These are phyloP conservation scores for Westerdykella sp. DNA, from an alignment of 2,329 filamentous ascomycete species.

Conservation along the genomic window DNA sequence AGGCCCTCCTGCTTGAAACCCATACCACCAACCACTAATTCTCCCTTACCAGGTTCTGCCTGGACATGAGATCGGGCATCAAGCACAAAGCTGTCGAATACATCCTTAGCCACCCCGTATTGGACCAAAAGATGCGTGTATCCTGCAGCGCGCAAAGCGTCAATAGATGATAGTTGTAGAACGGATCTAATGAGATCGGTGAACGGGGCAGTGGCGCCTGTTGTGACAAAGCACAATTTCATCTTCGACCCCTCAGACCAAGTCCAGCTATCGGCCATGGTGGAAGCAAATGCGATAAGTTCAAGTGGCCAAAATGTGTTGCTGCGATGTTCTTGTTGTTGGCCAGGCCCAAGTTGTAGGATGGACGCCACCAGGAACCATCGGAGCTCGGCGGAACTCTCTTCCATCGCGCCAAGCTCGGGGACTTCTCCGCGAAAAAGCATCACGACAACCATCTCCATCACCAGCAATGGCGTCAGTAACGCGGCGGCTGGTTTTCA, in stretches of 20 bases:
- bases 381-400: conserved; percentile 17
- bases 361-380: background rate
- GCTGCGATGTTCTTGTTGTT: background rate
- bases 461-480: conserved; percentile 31
- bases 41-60: conserved; percentile 4
- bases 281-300: background rate
- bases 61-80: conserved; percentile 13
- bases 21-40: conserved; percentile 52
- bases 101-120: conserved; percentile 60
- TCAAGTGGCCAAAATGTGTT: background rate
- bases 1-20: conserved; percentile 60
- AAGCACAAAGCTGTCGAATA: conserved; percentile 42
- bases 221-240: conserved; percentile 72
- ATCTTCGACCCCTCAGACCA: conserved; percentile 10
- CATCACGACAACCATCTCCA: conserved; percentile 12
- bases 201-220: conserved; percentile 88
- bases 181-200: conserved; percentile 61
- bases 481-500: conserved; percentile 28
- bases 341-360: background rate
- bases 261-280: conserved; percentile 16
- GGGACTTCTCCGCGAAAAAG: conserved; percentile 28
- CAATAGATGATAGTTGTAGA: conserved; percentile 57
- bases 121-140: conserved; percentile 75
- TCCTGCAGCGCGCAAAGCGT: conserved; percentile 49
- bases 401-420: conserved; percentile 20